Base-by-base conservation (phyloP, 148 eudicot genomes). In the Fagopyrum homotropicum region DNA sequence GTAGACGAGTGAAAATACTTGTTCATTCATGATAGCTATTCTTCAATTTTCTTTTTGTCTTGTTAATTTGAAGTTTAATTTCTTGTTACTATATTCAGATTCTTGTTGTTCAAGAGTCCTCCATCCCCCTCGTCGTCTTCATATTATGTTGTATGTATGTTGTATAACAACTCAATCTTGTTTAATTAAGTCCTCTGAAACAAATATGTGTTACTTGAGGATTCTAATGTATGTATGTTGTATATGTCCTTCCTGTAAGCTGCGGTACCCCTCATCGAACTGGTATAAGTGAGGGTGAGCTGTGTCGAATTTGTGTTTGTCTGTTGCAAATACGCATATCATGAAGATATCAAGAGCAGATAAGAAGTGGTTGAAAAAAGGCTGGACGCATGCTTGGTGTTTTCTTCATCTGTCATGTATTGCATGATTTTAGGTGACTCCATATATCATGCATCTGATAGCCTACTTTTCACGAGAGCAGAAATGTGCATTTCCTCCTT, bases 1-100 rank as follows among this genome's bases (percentile, higher is more conserved):
- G 82, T 92, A n/a, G 99, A 93, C 66, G 98, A 95, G 74, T 78
- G 70, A 76, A 40, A 16, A 55, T 1, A 16, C 19, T 35, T 66
- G 14, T 43, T 12, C 4, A 9, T 22, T 19, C 26, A 60, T 60
- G 26, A 60, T 12, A 60, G 19, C 40, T 60, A 9, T 22, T 22
- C 30, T 60, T 60, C 40, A 60, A 9, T 0, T 40, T 40, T 66
- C 19, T 12, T 35, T 66, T 66, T 35, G 47, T 7, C 46, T 35
- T 66, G 71, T 66, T 66, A 15, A 66, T 66, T 35, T 66, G n/a
- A 35, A 30, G 69, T 12, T 61, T 10, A 30, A 35, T 14, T 66
- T 15, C 15, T 61, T 22, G 35, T 59, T 59, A 49, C 52, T 12
- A 49, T 6, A 49, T 49, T 12, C 52, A 49, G 52, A 49, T 49